A percentile compares a stretch with the other conserved stretches of the same genome.
These are phyloP conservation scores for Neurospora sp. DNA, from an alignment of 495 filamentous ascomycete species.

Conservation along the genomic window DNA sequence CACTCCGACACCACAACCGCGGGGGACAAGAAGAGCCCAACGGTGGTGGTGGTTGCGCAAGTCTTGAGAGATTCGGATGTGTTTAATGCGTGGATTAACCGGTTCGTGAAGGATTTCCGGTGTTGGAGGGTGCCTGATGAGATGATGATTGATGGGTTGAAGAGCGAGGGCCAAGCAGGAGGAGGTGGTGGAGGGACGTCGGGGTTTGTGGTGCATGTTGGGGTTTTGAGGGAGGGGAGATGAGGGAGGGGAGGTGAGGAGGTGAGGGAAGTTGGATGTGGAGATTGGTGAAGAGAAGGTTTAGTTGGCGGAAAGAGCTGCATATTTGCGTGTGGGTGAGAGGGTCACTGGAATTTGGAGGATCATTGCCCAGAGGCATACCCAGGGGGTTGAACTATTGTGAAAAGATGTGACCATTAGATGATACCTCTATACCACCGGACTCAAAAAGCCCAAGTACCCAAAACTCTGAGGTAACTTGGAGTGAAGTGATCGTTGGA, in stretches of 20 bases:
- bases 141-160: conserved; percentile 40
- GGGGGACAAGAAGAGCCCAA: background rate
- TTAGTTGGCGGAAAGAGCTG: too few relatives aligned
- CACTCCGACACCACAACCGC: conserved; percentile 8
- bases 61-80: conserved; percentile 77
- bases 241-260: background rate
- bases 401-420: too few relatives aligned
- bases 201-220: conserved; percentile 60
- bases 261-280: too few relatives aligned
- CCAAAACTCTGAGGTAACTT: too few relatives aligned
- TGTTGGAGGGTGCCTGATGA: conserved; percentile 70
- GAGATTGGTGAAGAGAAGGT: too few relatives aligned
- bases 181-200: conserved; percentile 25
- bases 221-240: conserved; percentile 34
- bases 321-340: too few relatives aligned
- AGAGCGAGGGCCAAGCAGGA: conserved; percentile 2
- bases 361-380: too few relatives aligned
- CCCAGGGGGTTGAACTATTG: too few relatives aligned
- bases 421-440: too few relatives aligned
- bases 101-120: conserved; percentile 54
- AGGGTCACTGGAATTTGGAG: too few relatives aligned
- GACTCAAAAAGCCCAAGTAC: too few relatives aligned
- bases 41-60: conserved; percentile 54
- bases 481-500: too few relatives aligned
- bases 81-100: conserved; percentile 70